phyloP scores from a whole-genome alignment of 257 asterid species.

The Hygrophila difformis region DNA sequence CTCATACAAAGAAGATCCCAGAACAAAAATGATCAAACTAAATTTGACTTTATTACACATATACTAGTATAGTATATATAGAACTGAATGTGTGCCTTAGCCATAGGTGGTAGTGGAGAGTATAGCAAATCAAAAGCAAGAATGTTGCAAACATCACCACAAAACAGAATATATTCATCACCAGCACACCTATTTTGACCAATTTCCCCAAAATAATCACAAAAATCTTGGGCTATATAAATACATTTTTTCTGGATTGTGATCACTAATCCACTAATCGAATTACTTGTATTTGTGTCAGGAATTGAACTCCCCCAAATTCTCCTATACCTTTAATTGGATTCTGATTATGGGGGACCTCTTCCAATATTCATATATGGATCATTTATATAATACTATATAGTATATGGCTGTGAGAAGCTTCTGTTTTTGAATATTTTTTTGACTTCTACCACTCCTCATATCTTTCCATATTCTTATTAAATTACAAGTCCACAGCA shows the following conservation, averaged over 20 bases:
- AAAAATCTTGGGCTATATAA: not conserved
- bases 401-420: too few relatives aligned
- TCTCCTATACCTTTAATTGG: conserved; percentile 12
- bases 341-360: not conserved
- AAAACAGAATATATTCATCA: conserved; percentile 29
- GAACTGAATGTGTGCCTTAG: too few relatives aligned
- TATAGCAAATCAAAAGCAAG: conserved; percentile 14
- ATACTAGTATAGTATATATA: too few relatives aligned
- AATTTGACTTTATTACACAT: too few relatives aligned
- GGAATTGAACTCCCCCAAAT: conserved; percentile 13
- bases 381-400: not conserved
- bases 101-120: conserved; percentile 23
- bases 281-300: conserved; percentile 13
- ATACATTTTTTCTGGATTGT: too few relatives aligned
- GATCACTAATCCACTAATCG: conserved; percentile 23
- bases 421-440: conserved; percentile 6
- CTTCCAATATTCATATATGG: not conserved
- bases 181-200: conserved; percentile 35
- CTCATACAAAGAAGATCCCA: too few relatives aligned
- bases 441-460: not conserved
- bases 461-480: not conserved
- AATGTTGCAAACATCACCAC: conserved; percentile 20
- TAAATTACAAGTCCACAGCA: conserved; percentile 1
- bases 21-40: too few relatives aligned
- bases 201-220: conserved; percentile 10